Conservation (phyloP, 805 yeast genomes). For the Metschnikowia koreensis region DNA sequence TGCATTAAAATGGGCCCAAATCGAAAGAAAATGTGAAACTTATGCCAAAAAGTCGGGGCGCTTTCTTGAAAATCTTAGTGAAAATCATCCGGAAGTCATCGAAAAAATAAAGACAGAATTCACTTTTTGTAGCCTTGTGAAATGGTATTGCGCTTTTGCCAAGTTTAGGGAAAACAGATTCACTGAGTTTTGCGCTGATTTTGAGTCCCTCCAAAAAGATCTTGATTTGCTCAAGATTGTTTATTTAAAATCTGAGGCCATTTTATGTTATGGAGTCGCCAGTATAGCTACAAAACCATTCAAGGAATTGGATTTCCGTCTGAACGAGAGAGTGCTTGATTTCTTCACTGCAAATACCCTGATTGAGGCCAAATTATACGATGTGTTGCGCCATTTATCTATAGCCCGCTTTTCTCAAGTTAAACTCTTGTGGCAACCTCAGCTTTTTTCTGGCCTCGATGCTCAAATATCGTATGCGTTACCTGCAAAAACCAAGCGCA, state of each 20-base stretch:
- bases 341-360: conserved; percentile 13
- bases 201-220: conserved; percentile 15
- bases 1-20: conserved; percentile 11
- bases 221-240: conserved; percentile 1
- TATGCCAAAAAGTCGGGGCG: conserved; percentile 24
- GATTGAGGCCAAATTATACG: conserved; percentile 7
- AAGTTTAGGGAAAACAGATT: conserved; percentile 28
- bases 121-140: conserved; percentile 21
- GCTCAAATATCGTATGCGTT: conserved; percentile 10
- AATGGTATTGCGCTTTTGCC: conserved; percentile 23
- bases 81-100: neutral
- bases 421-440: conserved; percentile 8
- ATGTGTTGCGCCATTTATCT: conserved; percentile 23
- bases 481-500: conserved; percentile 11
- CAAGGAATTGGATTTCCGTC: conserved; percentile 19
- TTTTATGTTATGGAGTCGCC: conserved; percentile 25
- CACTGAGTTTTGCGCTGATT: conserved; percentile 25
- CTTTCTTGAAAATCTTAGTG: conserved; percentile 12
- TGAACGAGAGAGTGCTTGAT: conserved; percentile 21
- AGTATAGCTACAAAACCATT: conserved; percentile 30
- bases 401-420: conserved; percentile 21
- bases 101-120: conserved; percentile 19
- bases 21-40: conserved; percentile 23
- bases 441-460: conserved; percentile 5
- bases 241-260: conserved; percentile 14